phyloP scores from a whole-genome alignment of 345 rosid species.

The thale cress (Arabidopsis thaliana) region TAIR10.1 NC_003076.8:21574501-21575000 shows the following conservation, averaged over 20 bases:
- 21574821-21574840: no score
- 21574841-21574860: neutral
- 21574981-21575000: neutral
- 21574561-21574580: neutral
- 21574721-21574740: constrained; percentile 13
- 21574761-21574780: constrained; percentile 27
- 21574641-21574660: neutral
- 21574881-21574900: neutral
- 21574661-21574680: neutral
- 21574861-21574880: neutral
- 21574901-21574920: neutral
- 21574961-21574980: neutral
- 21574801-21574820: constrained; percentile 22
- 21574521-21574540: neutral
- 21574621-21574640: neutral
- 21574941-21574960: neutral
- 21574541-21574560: neutral
- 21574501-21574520: neutral
- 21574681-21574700: constrained; percentile 13
- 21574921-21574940: neutral
- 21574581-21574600: neutral
- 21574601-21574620: neutral
- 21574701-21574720: neutral
- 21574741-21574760: constrained; percentile 23
- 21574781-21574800: constrained; percentile 37